phyloP scores from a whole-genome alignment of 805 yeast species.

The Zygosaccharomyces siamensis region DNA sequence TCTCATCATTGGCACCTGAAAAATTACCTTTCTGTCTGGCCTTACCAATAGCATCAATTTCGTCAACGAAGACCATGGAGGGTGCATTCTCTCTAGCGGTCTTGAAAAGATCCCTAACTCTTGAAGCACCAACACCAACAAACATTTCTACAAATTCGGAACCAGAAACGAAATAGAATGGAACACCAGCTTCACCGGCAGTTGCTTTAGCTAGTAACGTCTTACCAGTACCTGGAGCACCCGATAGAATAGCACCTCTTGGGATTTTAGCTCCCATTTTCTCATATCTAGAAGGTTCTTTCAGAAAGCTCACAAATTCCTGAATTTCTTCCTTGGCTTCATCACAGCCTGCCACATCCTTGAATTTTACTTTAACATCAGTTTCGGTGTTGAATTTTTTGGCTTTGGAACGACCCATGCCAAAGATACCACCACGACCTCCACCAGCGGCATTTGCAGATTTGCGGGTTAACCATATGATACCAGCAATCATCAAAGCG shows the following conservation, averaged over 20 bases:
- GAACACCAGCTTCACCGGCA: constrained; percentile 99
- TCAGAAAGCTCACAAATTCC: constrained; percentile 94
- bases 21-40: constrained; percentile 69
- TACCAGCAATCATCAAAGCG: constrained; percentile 77
- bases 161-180: constrained; percentile 92
- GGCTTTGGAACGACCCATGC: constrained; percentile 90
- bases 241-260: constrained; percentile 93
- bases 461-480: constrained; percentile 72
- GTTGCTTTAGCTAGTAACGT: constrained; percentile 96
- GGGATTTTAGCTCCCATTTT: constrained; percentile 95
- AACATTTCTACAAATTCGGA: constrained; percentile 98
- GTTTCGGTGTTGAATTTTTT: constrained; percentile 87
- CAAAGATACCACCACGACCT: constrained; percentile 71
- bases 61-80: constrained; percentile 93
- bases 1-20: constrained; percentile 88
- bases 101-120: constrained; percentile 92
- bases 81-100: constrained; percentile 95
- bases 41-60: constrained; percentile 98
- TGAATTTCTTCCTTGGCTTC: constrained; percentile 96
- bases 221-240: constrained; percentile 99
- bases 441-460: constrained; percentile 46
- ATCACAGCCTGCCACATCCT: constrained; percentile 95
- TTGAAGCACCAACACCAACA: constrained; percentile 98
- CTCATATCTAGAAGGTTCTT: constrained; percentile 86
- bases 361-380: constrained; percentile 80